phyloP scores from a whole-genome alignment of 1,139 yeast species.

The Arxiozyma heterogenica region DNA sequence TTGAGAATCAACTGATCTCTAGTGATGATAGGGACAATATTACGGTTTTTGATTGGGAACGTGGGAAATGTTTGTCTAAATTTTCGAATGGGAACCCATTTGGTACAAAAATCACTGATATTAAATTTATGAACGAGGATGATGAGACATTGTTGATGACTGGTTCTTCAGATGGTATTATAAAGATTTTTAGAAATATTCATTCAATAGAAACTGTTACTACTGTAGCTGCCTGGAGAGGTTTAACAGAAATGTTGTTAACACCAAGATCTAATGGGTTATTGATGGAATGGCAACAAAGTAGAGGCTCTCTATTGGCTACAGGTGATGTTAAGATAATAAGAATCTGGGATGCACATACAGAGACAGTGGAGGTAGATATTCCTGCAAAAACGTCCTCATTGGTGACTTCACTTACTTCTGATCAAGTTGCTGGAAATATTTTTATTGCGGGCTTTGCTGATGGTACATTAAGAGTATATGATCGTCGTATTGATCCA shows the following conservation, averaged over 20 bases:
- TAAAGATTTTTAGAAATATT: conserved; percentile 74
- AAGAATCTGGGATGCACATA: conserved; percentile 92
- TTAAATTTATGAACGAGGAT: conserved; percentile 83
- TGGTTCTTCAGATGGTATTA: conserved; percentile 90
- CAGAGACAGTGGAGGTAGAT: conserved; percentile 78
- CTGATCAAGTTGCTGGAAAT: conserved; percentile 95
- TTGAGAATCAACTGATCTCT: conserved; percentile 73
- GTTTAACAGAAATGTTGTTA: conserved; percentile 70
- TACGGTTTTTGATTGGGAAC: conserved; percentile 85
- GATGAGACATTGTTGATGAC: conserved; percentile 76
- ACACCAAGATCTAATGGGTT: conserved; percentile 80
- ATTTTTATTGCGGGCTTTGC: conserved; percentile 86
- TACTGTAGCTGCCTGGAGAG: conserved; percentile 85
- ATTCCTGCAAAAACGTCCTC: conserved; percentile 88
- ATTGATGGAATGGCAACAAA: conserved; percentile 94
- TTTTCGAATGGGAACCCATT: conserved; percentile 81
- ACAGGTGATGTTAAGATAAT: conserved; percentile 94
- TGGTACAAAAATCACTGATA: conserved; percentile 81
- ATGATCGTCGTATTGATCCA: conserved; percentile 79
- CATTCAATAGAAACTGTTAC: conserved; percentile 49
- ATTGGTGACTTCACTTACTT: conserved; percentile 80
- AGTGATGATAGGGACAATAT: conserved; percentile 81
- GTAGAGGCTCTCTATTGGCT: conserved; percentile 80
- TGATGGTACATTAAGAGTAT: conserved; percentile 84
- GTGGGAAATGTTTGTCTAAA: conserved; percentile 45